A percentile compares a stretch with the other conserved stretches of the same genome.
phyloP scores from a whole-genome alignment of 305 asterid species.

The Fraxinus platypoda region DNA sequence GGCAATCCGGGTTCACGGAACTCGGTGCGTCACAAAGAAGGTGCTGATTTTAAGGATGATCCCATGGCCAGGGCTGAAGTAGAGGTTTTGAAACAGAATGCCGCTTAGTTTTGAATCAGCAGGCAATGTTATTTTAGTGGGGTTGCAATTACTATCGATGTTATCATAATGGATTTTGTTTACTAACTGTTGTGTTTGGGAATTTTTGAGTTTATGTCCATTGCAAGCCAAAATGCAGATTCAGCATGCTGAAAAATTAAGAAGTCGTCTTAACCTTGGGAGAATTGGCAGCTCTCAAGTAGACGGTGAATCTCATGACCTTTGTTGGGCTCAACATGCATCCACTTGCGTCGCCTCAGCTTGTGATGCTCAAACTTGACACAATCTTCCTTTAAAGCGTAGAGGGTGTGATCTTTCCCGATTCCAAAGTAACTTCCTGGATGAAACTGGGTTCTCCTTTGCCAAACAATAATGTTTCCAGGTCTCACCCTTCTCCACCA shows the following conservation, averaged over 20 bases:
- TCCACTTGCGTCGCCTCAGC: constrained; percentile 79
- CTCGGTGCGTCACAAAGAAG: too few relatives aligned
- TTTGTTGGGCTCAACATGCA: constrained; percentile 79
- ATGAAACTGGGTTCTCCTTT: constrained; percentile 90
- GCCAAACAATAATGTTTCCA: constrained; percentile 83
- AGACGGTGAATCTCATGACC: constrained; percentile 68
- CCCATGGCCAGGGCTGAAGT: not conserved
- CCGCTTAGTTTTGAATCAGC: not conserved
- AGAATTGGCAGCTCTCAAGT: constrained; percentile 17
- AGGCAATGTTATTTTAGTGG: not conserved
- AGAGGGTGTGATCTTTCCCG: constrained; percentile 23
- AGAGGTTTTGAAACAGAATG: not conserved
- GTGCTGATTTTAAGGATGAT: not conserved
- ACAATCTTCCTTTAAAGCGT: constrained; percentile 70
- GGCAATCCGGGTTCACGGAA: too few relatives aligned
- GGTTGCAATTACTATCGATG: not conserved
- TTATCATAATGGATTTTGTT: too few relatives aligned
- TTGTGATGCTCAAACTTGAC: constrained; percentile 72
- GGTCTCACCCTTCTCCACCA: constrained; percentile 59
- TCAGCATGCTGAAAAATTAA: not conserved
- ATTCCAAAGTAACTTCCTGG: constrained; percentile 79
- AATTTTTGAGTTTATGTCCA: not conserved
- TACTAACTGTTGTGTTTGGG: not conserved
- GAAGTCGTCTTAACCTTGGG: not conserved
- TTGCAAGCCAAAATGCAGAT: not conserved